These are phyloP conservation scores for Aquanectria penicillioides DNA, from an alignment of 2,329 filamentous ascomycete species.

Conservation along the genomic window DNA sequence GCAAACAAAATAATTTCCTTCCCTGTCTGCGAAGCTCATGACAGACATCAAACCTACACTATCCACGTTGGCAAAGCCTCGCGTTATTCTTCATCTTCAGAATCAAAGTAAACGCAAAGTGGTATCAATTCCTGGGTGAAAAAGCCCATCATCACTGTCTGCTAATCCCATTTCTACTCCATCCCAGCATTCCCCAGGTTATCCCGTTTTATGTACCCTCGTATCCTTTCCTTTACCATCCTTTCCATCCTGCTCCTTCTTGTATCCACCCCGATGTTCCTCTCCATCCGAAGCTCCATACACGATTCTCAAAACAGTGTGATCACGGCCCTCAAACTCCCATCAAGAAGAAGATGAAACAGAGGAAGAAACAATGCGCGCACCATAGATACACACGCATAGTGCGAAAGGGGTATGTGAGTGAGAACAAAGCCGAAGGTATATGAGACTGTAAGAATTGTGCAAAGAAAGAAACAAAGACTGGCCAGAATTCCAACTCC, in stretches of 20 bases:
- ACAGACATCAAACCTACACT: too few species aligned
- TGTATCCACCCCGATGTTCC: neutral
- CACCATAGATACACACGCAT: conserved; percentile 1
- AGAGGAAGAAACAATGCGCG: conserved; percentile 1
- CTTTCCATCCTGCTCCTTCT: conserved; percentile 10
- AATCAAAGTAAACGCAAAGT: conserved; percentile 18
- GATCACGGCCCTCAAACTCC: conserved; percentile 6
- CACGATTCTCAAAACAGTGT: conserved; percentile 1
- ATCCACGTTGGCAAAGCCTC: too few species aligned
- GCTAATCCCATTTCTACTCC: conserved; percentile 16
- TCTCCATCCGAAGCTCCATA: conserved; percentile 21
- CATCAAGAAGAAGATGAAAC: conserved; percentile 7
- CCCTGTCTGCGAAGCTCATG: too few species aligned
- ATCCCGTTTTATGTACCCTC: conserved; percentile 14
- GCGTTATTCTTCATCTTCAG: too few species aligned
- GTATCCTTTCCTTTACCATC: conserved; percentile 3
- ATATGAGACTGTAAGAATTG: neutral
- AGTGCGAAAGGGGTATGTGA: conserved; percentile 30
- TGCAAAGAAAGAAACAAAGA: conserved; percentile 9
- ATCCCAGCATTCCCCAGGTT: conserved; percentile 16
- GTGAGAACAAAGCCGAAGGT: conserved; percentile 18
- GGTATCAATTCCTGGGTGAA: conserved; percentile 38
- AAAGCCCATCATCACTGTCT: conserved; percentile 29
- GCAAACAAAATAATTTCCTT: too few species aligned
- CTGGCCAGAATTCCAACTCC: conserved; percentile 37